Evolutionary conservation across 352 stramenopile genomes (phyloP), one percentile per base, ranked within the genome.

Genomic region (Globisporangium cylindrosporum): DNA sequence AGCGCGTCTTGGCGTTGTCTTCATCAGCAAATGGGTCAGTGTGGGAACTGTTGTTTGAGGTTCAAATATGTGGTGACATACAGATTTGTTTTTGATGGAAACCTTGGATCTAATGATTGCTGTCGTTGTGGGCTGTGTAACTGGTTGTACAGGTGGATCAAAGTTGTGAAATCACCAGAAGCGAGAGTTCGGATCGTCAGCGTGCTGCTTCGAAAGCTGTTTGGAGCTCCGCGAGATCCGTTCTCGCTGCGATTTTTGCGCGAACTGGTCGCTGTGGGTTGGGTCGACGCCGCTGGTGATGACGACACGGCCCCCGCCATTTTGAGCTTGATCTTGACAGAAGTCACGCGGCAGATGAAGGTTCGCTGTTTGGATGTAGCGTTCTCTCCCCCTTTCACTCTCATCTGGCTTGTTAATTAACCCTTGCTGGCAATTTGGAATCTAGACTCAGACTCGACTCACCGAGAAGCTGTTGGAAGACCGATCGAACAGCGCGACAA

Each of bases 381-480:
- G 5, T 15, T 43, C 29, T 43, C 36, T 43, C 36, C 10, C 10
- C 10, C 18, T 43, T 15, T 18, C 36, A 43, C 36, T 14, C 3
- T 43, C 36, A 43, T 36, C 22, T 9, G 43, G 9, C 43, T 53
- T 1, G 29, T 32, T 32, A 32, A 4, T 32, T 32, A 32, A 18
- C 0, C 18, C 18, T 48, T 59, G 54, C 7, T 29, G 7, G 8
- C 36, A 24, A 20, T 24, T 41, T 73, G 46, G 48, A 49, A 14
- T 62, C 0, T 49, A 91, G 82, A 75, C 49, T 8, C 62, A 82
- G 32, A 61, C 78, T 2, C 72, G 72, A 1, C 72, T 93, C 27
- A 84, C 54, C 2, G 83, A 92, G 57, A 69, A 73, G 0, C 22
- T 88, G 0, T 58, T 93, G 24, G 69, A 82, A 34, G 77, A 90